Conservation (phyloP, 2,329 filamentous ascomycete genomes). For the Phialocephala sp. region DNA sequence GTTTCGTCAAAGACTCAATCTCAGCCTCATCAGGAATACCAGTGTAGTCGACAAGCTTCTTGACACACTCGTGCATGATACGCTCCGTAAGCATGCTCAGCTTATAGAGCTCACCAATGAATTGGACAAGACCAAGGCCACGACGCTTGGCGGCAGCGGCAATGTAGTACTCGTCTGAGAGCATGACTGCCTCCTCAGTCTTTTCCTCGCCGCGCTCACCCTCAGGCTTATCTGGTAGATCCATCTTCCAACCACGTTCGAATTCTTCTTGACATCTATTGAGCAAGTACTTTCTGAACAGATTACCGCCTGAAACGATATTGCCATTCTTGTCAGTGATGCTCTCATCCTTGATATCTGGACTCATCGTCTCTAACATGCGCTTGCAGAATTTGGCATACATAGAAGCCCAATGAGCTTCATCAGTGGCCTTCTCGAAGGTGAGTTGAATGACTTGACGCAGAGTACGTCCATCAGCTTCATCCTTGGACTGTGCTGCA, state of each 20-base stretch:
- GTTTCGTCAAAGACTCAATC: constrained; percentile 92
- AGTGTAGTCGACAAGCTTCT: constrained; percentile 95
- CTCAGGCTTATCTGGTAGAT: constrained; percentile 80
- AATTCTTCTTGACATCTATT: constrained; percentile 99
- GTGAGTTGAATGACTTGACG: constrained; percentile 98
- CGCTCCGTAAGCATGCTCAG: constrained; percentile 97
- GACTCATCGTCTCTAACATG: constrained; percentile 94
- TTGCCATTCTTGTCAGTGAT: constrained; percentile 90
- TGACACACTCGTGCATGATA: constrained; percentile 99
- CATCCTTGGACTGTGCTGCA: constrained; percentile 92
- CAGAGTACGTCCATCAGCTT: constrained; percentile 90
- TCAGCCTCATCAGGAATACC: constrained; percentile 93
- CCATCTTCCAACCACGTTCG: constrained; percentile 94
- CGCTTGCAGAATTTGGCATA: constrained; percentile 98
- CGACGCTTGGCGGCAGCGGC: constrained; percentile 94
- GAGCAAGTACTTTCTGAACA: constrained; percentile 98
- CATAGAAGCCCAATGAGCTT: constrained; percentile 98
- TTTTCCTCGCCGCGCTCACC: constrained; percentile 61
- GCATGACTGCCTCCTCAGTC: constrained; percentile 74
- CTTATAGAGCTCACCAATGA: constrained; percentile 99
- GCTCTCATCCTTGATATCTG: constrained; percentile 92
- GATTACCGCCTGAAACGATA: constrained; percentile 86
- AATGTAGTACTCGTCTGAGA: constrained; percentile 96
- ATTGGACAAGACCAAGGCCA: constrained; percentile 96
- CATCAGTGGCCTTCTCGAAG: constrained; percentile 98